Percentiles rank a stretch among this genome's conserved stretches.
Evolutionary conservation across 2,329 filamentous ascomycete species (phyloP).

Genomic region (Fusarium staphyleae): DNA sequence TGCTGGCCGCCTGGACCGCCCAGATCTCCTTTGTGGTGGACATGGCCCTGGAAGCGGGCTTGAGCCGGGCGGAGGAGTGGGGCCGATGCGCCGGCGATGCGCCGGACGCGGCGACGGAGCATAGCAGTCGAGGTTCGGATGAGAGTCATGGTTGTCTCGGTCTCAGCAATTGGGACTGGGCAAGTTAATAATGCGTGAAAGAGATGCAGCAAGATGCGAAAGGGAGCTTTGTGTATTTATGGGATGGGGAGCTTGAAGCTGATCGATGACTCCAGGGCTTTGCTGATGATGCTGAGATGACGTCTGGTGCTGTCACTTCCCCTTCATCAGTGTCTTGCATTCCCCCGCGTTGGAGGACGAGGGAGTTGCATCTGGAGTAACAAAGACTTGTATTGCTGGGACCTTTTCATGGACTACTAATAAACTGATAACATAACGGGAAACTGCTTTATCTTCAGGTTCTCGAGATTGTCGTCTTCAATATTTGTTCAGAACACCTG

Average conservation of each 20-base stretch:
- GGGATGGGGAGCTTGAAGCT: background rate
- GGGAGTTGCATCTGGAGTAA: background rate
- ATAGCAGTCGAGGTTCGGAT: conserved; percentile 12
- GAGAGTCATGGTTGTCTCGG: conserved; percentile 21
- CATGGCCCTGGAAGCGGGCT: conserved; percentile 17
- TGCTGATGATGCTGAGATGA: conserved; percentile 34
- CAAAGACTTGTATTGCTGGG: too few relatives aligned
- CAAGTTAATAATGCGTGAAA: too few relatives aligned
- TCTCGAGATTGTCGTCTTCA: background rate
- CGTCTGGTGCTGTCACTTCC: conserved; percentile 16
- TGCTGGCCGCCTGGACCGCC: conserved; percentile 48
- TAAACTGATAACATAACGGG: too few relatives aligned
- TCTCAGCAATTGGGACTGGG: too few relatives aligned
- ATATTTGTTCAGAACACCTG: conserved; percentile 1
- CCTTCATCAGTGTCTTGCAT: conserved; percentile 7
- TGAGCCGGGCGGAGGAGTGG: conserved; percentile 34
- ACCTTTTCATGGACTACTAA: too few relatives aligned
- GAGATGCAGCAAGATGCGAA: too few relatives aligned
- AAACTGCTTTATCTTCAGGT: too few relatives aligned
- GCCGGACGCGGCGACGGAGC: conserved; percentile 29
- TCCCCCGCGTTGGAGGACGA: conserved; percentile 1
- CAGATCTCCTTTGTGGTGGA: conserved; percentile 26
- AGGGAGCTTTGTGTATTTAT: background rate
- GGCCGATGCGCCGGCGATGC: conserved; percentile 27
- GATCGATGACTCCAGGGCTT: conserved; percentile 20